Conservation (phyloP, 805 yeast genomes). For the Debaryomyces tyrocola region DNA sequence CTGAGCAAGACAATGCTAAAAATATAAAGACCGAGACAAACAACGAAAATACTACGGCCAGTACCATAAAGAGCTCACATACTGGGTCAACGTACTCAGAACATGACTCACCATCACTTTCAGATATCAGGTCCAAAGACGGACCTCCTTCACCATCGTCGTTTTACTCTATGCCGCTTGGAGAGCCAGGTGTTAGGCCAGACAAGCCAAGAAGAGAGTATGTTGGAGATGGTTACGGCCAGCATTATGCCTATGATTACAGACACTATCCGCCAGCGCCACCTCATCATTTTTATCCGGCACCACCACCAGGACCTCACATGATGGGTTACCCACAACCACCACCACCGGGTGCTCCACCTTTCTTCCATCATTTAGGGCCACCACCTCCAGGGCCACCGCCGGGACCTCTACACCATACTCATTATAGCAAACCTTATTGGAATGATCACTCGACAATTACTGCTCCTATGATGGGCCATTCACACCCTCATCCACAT, state of each 20-base stretch:
- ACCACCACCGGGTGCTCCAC: not conserved
- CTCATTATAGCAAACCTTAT: not conserved
- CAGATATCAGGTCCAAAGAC: not conserved
- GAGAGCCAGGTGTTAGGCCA: too few relatives aligned
- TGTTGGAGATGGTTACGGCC: not conserved
- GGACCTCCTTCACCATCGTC: slow-evolving; percentile 6
- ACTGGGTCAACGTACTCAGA: too few relatives aligned
- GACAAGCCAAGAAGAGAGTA: not conserved
- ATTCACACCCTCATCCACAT: slow-evolving; percentile 5
- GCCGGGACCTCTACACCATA: not conserved
- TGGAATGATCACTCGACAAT: not conserved
- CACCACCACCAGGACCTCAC: not conserved
- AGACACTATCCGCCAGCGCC: slow-evolving; percentile 7
- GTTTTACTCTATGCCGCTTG: slow-evolving; percentile 1
- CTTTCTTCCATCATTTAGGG: too few relatives aligned
- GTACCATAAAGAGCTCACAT: too few relatives aligned
- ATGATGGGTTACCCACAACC: slow-evolving; percentile 1
- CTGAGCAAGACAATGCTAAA: too few relatives aligned
- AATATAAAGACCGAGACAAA: too few relatives aligned
- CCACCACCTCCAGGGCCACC: not conserved
- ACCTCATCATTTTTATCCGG: not conserved
- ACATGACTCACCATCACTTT: not conserved
- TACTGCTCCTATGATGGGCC: not conserved
- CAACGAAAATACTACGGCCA: too few relatives aligned
- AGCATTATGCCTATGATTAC: not conserved